phyloP scores from a whole-genome alignment of 495 filamentous ascomycete species.

The Aspergillus cristatus region DNA sequence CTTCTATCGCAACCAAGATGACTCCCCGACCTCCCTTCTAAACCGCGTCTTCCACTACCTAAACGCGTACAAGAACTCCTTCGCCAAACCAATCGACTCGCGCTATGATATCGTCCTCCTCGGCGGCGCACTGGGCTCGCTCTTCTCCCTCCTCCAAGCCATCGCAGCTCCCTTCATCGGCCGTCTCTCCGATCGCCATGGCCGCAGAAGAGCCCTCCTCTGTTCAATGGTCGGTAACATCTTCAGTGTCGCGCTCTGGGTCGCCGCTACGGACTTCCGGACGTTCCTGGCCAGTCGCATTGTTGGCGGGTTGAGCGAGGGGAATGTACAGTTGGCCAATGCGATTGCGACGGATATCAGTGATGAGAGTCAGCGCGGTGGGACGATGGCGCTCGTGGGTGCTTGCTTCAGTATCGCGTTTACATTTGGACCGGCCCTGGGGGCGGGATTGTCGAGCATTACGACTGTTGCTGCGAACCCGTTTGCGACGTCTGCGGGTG shows the following conservation, averaged over 20 bases:
- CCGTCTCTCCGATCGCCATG: constrained; percentile 77
- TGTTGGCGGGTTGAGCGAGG: constrained; percentile 89
- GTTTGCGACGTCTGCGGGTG: constrained; percentile 80
- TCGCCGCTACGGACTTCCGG: constrained; percentile 83
- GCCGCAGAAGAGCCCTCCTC: constrained; percentile 78
- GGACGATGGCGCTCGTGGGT: constrained; percentile 92
- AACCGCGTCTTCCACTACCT: constrained; percentile 71
- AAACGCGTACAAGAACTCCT: constrained; percentile 91
- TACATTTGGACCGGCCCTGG: constrained; percentile 87
- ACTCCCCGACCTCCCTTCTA: constrained; percentile 53
- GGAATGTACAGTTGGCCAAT: constrained; percentile 92
- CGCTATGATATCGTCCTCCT: constrained; percentile 96
- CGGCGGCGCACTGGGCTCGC: constrained; percentile 84
- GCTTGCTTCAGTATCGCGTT: constrained; percentile 97
- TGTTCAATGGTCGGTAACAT: constrained; percentile 95
- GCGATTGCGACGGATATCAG: constrained; percentile 97
- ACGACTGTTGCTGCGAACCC: constrained; percentile 77
- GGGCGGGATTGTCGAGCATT: constrained; percentile 69
- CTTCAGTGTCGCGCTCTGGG: constrained; percentile 85
- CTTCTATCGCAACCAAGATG: constrained; percentile 74
- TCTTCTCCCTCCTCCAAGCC: constrained; percentile 91
- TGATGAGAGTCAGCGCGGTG: constrained; percentile 66
- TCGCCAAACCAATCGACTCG: constrained; percentile 86
- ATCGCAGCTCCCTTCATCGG: constrained; percentile 90
- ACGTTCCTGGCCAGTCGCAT: constrained; percentile 89